phyloP scores from a whole-genome alignment of 495 filamentous ascomycete species.

The Neurospora sp. region DNA sequence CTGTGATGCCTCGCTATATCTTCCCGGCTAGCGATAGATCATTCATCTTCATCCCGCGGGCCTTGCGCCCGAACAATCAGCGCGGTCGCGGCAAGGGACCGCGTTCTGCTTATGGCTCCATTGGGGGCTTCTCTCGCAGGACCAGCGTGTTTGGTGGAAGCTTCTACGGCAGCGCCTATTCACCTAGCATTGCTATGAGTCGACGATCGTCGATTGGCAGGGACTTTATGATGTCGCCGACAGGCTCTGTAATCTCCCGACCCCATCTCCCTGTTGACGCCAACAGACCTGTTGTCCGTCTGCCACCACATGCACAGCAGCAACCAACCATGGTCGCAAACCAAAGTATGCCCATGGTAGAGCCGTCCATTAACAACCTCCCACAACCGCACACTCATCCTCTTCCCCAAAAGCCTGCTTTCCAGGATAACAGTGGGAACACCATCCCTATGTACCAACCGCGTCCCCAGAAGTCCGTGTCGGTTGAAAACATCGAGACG shows the following conservation, averaged over 20 bases:
- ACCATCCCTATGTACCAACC: conserved; percentile 91
- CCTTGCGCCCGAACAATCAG: conserved; percentile 85
- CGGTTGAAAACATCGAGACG: conserved; percentile 87
- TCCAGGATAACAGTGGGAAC: conserved; percentile 66
- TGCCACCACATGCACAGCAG: conserved; percentile 55
- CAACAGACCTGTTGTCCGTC: conserved; percentile 70
- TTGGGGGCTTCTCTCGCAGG: conserved; percentile 58
- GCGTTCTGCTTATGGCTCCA: conserved; percentile 51
- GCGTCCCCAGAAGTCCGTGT: conserved; percentile 87
- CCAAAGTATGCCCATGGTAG: conserved; percentile 9
- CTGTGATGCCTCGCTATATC: conserved; percentile 66
- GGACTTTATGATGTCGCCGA: conserved; percentile 64
- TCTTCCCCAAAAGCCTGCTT: conserved; percentile 59
- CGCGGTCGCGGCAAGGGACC: conserved; percentile 58
- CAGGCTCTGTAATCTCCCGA: conserved; percentile 63
- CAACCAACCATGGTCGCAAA: conserved; percentile 7
- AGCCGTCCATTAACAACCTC: conserved; percentile 37
- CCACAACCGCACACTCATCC: conserved; percentile 49
- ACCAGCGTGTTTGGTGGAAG: conserved; percentile 65
- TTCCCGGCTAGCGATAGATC: conserved; percentile 83
- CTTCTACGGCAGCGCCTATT: conserved; percentile 75
- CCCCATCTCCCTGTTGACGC: conserved; percentile 50
- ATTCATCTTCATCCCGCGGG: conserved; percentile 96
- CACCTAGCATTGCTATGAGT: conserved; percentile 86
- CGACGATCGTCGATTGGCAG: conserved; percentile 81